These are phyloP conservation scores for Geranium brycei DNA, from an alignment of 345 rosid species.

Conservation along the genomic window DNA sequence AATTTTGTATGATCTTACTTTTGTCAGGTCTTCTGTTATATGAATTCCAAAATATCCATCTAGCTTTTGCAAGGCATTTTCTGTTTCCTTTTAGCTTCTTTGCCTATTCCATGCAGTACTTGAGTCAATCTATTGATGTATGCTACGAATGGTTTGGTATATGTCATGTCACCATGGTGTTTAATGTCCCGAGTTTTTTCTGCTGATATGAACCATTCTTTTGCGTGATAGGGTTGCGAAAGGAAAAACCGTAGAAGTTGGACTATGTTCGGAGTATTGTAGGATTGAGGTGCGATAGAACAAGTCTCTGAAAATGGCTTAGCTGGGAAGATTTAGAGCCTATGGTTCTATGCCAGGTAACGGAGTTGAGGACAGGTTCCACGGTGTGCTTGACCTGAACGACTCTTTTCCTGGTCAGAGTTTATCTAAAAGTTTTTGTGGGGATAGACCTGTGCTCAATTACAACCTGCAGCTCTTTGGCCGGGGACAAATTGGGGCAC, in stretches of 20 bases:
- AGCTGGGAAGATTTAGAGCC: background rate
- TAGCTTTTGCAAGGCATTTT: background rate
- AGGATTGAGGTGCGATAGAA: background rate
- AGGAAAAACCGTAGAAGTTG: background rate
- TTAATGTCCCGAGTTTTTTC: too few relatives aligned
- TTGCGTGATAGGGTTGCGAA: background rate
- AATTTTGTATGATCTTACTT: background rate
- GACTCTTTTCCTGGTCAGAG: background rate
- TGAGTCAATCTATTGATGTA: background rate
- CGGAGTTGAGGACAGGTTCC: background rate
- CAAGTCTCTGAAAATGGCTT: background rate
- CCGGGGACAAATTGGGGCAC: background rate
- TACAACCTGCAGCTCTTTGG: background rate
- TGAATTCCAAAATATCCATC: background rate
- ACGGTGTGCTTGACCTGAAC: background rate
- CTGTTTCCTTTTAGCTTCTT: background rate
- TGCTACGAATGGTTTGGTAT: background rate
- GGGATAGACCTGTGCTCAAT: background rate
- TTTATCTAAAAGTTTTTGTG: background rate
- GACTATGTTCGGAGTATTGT: background rate
- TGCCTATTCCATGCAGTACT: background rate
- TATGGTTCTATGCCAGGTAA: background rate
- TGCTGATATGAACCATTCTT: background rate
- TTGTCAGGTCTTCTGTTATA: background rate
- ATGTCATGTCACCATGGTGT: background rate